Base-by-base conservation (phyloP, 2,329 filamentous ascomycete genomes). In the Dactylellina sp. region DNA sequence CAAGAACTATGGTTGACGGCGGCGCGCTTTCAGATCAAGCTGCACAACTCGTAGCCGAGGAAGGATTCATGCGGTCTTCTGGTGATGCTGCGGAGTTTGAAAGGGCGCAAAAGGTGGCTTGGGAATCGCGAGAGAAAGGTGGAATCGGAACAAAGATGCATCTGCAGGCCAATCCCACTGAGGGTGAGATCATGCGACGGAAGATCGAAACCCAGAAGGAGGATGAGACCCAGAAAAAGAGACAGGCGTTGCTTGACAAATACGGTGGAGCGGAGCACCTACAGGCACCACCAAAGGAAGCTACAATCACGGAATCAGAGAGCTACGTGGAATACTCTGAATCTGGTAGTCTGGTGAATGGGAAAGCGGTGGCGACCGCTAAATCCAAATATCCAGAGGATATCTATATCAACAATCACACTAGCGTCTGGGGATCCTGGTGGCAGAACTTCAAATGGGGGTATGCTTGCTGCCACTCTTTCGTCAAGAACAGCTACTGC, bases 391-490 rank as follows among this genome's bases (percentile, higher is more conserved):
- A 99, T 79, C 82, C 89, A 2, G 95, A 99, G 80, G 92, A 99
- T 79, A 85, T 97, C 0, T 83, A 91, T 61, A 86, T 90, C 80
- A 94, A 96, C 83, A 99, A 99, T 79, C 95, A 99, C 82, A 92
- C 88, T 1, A 89, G 90, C 0, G 89, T 97, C 1, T 99, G 93
- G 91, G 95, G 95, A 53, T 97, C 93, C 79, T 99, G 95, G 95
- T 99, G 95, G 95, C 87, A 89, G 60, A 89, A 92, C 79, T 98
- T 97, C 83, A 87, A 90, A 81, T 99, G 95, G 95, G 95, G 95
- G 0, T 99, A 97, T 81, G 87, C 91, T 20, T 99, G 95, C 81
- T 99, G 95, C 83, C 93, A 96, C 80, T 97, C 93, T 0, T 89
- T 89, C 20, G 87, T 96, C 75, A 97, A 96, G 83, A 98, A 99